These are phyloP conservation scores for Ilex aquifolium DNA, from an alignment of 257 asterid genomes.

Conservation along the genomic window DNA sequence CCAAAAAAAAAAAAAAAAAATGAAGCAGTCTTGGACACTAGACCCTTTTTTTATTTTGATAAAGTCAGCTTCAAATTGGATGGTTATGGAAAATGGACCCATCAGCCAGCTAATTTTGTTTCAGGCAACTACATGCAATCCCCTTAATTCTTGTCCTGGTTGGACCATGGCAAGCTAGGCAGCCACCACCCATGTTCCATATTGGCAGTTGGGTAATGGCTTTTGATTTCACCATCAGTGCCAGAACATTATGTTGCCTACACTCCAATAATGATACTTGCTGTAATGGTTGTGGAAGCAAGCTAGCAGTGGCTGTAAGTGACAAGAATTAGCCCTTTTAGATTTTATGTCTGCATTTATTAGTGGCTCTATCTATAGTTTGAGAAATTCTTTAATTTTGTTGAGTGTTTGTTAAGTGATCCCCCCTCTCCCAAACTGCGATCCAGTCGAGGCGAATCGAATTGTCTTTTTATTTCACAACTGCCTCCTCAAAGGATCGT, in stretches of 20 bases:
- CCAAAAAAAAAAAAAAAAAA: too few species aligned
- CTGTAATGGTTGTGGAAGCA: conserved; percentile 16
- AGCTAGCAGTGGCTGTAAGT: conserved; percentile 38
- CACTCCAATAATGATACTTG: conserved; percentile 10
- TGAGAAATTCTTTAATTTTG: too few species aligned
- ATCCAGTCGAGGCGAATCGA: too few species aligned
- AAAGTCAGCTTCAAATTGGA: too few species aligned
- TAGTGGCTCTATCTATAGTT: too few species aligned
- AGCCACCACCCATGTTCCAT: conserved; percentile 15
- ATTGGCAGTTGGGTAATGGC: conserved; percentile 12
- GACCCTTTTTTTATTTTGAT: too few species aligned
- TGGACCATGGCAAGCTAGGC: conserved; percentile 3
- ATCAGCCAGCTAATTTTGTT: conserved; percentile 22
- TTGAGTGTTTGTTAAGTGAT: too few species aligned
- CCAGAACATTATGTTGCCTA: not conserved
- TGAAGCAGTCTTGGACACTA: too few species aligned
- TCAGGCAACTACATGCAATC: conserved; percentile 2
- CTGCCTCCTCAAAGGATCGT: too few species aligned
- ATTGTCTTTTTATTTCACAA: too few species aligned
- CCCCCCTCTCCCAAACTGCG: too few species aligned
- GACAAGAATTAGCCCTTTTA: conserved; percentile 7
- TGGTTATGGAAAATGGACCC: not conserved
- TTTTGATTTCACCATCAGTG: conserved; percentile 18
- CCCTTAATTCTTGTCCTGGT: conserved; percentile 7
- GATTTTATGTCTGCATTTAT: too few species aligned